Evolutionary conservation across 192 early-diverging fungal species (phyloP), one percentile per base, ranked within the genome.

Genomic region (Linnemannia schmuckeri): DNA sequence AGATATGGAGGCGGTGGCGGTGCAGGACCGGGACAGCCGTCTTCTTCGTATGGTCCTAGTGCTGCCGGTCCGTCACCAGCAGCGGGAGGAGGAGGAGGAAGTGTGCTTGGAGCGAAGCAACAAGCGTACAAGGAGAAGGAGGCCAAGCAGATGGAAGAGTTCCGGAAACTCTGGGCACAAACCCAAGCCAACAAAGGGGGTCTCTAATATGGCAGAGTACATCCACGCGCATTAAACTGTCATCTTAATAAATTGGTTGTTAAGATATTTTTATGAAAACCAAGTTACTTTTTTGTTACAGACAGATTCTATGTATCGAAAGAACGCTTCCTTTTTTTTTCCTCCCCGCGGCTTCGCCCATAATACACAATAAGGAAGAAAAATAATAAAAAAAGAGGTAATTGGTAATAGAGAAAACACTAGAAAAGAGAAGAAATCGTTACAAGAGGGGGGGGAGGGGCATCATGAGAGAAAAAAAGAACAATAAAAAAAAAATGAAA

Each of bases 71-170:
- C 55, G 8, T 8, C 24, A 24, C 3, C n/a, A 27, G n/a, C 7
- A 2, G 42, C 20, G 2, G 61, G 72, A 10, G 63, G 74, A 9
- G 70, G 47, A 37, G 68, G 42, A 6, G 54, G 70, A 47, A 77
- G 78, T 49, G 70, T 87, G 20, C 54, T 63, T 10, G 79, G 81
- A 17, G 75, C 72, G 8, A 87, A 87, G 68, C 70, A 78, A 42
- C 71, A 76, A 22, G 85, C 85, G 5, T 78, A 75, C 68, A 81
- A 75, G 33, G 85, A 87, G n/a, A 81, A 87, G 52, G 85, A 87
- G 22, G 76, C 76, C 27, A 87, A 87, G 80, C 79, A 87, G 22
- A n/a, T 87, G 30, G 85, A 87, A 24, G 85, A 79, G 13, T 81
- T 87, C 35, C 41, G 76, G 10, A 79, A 87, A 52, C 79, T 87